Evolutionary conservation across 73 alveolate species (phyloP).

Genomic region (Paramecium biaurelia): DNA sequence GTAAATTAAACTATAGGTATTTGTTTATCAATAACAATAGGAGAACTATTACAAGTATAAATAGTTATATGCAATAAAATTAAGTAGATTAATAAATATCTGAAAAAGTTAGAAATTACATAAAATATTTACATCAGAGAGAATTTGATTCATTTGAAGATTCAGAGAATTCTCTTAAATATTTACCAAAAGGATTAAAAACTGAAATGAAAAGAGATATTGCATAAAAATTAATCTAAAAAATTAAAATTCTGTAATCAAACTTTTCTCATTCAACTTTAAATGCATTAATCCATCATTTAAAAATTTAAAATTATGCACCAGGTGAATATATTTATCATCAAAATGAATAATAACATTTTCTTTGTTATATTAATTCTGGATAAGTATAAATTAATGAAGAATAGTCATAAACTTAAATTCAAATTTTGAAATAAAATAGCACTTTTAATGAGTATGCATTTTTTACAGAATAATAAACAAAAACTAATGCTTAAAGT

Average conservation of each 20-base stretch:
- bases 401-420: not conserved
- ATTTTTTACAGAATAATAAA: not conserved
- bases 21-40: not conserved
- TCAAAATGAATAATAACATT: not conserved
- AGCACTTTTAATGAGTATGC: not conserved
- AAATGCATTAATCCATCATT: not conserved
- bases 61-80: constrained; percentile 39
- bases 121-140: not conserved
- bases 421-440: not conserved
- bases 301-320: not conserved
- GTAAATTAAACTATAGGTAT: not conserved
- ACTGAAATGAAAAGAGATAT: not conserved
- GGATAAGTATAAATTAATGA: not conserved
- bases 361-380: not conserved
- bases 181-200: not conserved
- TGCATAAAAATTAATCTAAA: not conserved
- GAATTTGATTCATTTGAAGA: not conserved
- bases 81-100: constrained; percentile 11
- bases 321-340: constrained; percentile 3
- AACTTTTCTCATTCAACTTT: not conserved
- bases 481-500: not conserved
- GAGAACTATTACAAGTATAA: not conserved
- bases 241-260: not conserved
- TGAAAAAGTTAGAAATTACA: not conserved
- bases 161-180: not conserved